A percentile compares a stretch with the other conserved stretches of the same genome.
Conservation (phyloP, 1,284 basidiomycete species). For the Coriolopsis trogii region DNA sequence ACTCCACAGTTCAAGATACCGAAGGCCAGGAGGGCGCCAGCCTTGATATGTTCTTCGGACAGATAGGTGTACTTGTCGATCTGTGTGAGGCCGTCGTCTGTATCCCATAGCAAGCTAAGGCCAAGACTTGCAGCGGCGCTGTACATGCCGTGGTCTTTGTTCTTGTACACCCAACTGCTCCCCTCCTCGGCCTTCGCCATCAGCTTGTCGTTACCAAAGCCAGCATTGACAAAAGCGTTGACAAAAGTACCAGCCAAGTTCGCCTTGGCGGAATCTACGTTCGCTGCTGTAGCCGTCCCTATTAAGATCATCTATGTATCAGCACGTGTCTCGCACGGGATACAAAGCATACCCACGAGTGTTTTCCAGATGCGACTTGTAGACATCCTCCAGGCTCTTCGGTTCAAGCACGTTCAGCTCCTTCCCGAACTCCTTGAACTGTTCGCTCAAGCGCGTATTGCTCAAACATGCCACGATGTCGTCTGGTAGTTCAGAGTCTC, state of each 20-base stretch:
- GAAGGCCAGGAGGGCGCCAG: constrained; percentile 93
- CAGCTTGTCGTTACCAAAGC: constrained; percentile 98
- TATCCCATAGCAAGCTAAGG: constrained; percentile 95
- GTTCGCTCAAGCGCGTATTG: constrained; percentile 81
- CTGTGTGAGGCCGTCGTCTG: constrained; percentile 91
- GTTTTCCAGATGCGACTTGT: constrained; percentile 96
- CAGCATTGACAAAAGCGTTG: constrained; percentile 98
- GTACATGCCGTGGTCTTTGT: constrained; percentile 98
- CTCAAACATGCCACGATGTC: constrained; percentile 86
- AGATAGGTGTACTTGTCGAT: constrained; percentile 99
- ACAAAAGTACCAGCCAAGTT: constrained; percentile 98
- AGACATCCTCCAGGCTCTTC: constrained; percentile 94
- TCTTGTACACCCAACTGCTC: constrained; percentile 99
- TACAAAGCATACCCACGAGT: constrained; percentile 75
- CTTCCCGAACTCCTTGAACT: constrained; percentile 93
- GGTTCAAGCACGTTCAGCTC: constrained; percentile 92
- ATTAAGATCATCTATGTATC: no score
- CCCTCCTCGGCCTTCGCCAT: constrained; percentile 97
- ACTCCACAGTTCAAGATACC: constrained; percentile 92
- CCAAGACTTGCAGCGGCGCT: constrained; percentile 95
- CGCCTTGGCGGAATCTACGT: constrained; percentile 91
- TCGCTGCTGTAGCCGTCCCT: constrained; percentile 67
- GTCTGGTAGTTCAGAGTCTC: constrained; percentile 72
- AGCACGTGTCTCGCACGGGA: no score
- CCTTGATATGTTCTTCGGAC: constrained; percentile 96